Base-by-base conservation (phyloP, 169 alveolate species). In the Fabrea salina region DNA sequence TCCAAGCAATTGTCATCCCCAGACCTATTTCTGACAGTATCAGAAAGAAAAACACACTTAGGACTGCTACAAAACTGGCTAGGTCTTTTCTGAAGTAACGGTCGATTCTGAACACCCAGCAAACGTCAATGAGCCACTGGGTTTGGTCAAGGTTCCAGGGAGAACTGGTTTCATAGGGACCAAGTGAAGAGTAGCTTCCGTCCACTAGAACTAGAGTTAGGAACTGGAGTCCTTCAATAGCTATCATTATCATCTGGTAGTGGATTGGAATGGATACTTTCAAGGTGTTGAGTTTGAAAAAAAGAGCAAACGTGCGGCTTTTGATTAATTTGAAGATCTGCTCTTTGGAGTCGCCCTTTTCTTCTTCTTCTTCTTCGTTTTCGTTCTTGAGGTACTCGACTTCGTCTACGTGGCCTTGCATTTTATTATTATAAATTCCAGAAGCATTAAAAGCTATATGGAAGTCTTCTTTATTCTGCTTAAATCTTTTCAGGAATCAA, bases 101-200 rank as follows among this genome's bases (percentile, higher is more conserved):
- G 35, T 66, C 76, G 30, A 66, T 27, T 39, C 76, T 35, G 56
- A 66, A 66, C n/a, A 66, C 56, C 56, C 76, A 66, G 76, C 76
- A 66, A 22, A 66, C 76, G 54, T 66, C 76, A 40, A 66, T 66
- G 5, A 66, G n/a, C 30, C 76, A 66, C 2, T 66, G 59, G 13
- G 76, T 66, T 66, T 66, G 56, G 35, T 30, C 16, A 7, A 66
- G 41, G 41, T 66, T 66, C 30, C 76, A 66, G 41, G 76, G 57
- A 37, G 56, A 32, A 43, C 32, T 56, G 5, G 32, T 41, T n/a
- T 40, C 76, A 43, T 66, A 66, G 2, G 76, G 76, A 4, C 76
- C 76, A 25, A 39, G 76, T 25, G 19, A 22, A 37, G 22, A 19
- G 32, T 66, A 66, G 8, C 56, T 41, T 32, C 76, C 76, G 32